Percentiles rank a stretch among this genome's conserved stretches.
Conservation (phyloP, 164 flowering plant species). For the Piper betle region DNA sequence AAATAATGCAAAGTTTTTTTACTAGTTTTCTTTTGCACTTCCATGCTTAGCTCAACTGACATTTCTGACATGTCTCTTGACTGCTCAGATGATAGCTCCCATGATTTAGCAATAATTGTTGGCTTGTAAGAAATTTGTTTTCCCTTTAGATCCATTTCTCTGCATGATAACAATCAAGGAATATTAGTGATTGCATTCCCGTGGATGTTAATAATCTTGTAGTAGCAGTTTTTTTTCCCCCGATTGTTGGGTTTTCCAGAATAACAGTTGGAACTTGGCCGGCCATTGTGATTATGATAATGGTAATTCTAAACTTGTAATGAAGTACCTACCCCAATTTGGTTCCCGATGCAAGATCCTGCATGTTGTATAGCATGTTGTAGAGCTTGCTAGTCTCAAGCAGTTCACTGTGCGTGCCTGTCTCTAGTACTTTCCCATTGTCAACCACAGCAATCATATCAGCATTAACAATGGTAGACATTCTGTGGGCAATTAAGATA, state of each 20-base stretch:
- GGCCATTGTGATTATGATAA: neutral
- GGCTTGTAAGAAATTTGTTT: constrained; percentile 5
- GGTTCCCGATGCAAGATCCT: constrained; percentile 20
- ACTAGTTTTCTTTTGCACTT: constrained; percentile 2
- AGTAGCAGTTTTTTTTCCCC: too few relatives aligned
- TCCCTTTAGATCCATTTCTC: constrained; percentile 12
- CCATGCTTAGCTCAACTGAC: constrained; percentile 2
- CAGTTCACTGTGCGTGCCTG: constrained; percentile 43
- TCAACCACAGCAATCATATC: constrained; percentile 56
- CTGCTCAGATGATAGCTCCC: constrained; percentile 10
- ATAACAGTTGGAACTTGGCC: too few relatives aligned
- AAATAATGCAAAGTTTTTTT: constrained; percentile 12
- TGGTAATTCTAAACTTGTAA: neutral
- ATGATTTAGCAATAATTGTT: constrained; percentile 9
- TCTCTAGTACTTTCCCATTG: constrained; percentile 39
- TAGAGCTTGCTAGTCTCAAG: constrained; percentile 37
- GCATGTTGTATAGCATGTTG: constrained; percentile 34
- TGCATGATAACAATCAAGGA: constrained; percentile 10
- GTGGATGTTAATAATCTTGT: neutral
- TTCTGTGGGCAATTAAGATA: constrained; percentile 57
- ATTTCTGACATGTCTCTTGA: constrained; percentile 5
- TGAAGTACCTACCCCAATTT: constrained; percentile 26
- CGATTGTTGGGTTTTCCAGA: too few relatives aligned
- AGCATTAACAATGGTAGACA: constrained; percentile 53
- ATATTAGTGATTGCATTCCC: neutral